Evolutionary conservation across 306 rosid genomes (phyloP).

Genomic region (Rosa multiflora): DNA sequence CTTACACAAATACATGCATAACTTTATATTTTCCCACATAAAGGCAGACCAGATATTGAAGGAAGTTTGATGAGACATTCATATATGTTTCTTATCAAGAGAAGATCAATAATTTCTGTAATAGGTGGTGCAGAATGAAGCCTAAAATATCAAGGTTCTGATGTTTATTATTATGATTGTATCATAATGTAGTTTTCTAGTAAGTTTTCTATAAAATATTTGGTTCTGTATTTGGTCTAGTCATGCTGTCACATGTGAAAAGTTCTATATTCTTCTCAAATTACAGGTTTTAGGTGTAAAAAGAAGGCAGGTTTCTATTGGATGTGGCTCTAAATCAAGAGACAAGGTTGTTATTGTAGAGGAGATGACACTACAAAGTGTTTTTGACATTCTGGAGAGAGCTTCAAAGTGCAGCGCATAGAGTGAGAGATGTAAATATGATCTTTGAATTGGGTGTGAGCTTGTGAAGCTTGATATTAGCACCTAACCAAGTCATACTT

Average conservation of each 20-base stretch:
- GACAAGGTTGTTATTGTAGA: conserved; percentile 84
- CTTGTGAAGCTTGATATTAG: background rate
- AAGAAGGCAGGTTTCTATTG: conserved; percentile 69
- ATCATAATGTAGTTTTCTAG: background rate
- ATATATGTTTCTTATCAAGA: background rate
- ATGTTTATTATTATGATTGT: background rate
- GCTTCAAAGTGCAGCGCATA: conserved; percentile 48
- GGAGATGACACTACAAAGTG: conserved; percentile 62
- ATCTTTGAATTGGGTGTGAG: background rate
- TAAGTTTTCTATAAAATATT: background rate
- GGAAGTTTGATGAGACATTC: background rate
- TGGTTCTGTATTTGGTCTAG: background rate
- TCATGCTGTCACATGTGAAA: background rate
- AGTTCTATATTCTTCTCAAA: conserved; percentile 15
- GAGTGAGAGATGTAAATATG: conserved; percentile 11
- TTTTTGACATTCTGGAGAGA: conserved; percentile 65
- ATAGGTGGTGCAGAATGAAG: no score
- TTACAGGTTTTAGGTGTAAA: conserved; percentile 81
- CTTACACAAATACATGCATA: background rate
- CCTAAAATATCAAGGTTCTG: background rate
- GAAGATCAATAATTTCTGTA: background rate
- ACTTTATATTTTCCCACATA: background rate
- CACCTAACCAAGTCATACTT: background rate
- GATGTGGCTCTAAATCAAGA: conserved; percentile 87
- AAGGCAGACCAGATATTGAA: background rate